A percentile compares a stretch with the other conserved stretches of the same genome.
Evolutionary conservation across 2,329 filamentous ascomycete species (phyloP).

Genomic region (Alternaria arborescens): DNA sequence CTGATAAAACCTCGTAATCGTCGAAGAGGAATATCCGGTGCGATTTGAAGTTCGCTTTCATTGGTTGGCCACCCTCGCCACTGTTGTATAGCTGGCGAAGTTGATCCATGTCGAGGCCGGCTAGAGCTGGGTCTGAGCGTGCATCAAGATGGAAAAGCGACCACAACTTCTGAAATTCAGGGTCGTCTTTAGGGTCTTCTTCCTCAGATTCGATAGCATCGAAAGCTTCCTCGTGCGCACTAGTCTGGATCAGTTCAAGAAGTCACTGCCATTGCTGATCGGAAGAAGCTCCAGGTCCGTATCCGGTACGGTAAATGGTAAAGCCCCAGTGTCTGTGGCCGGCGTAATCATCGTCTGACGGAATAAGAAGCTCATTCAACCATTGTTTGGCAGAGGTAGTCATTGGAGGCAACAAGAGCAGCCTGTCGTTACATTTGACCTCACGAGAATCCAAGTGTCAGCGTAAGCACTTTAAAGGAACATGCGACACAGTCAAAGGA

Average conservation of each 20-base stretch:
- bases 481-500: neutral
- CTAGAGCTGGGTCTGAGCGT: constrained; percentile 20
- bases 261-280: constrained; percentile 24
- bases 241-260: constrained; percentile 17
- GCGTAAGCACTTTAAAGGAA: neutral
- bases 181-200: neutral
- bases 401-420: too few species aligned
- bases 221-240: constrained; percentile 2
- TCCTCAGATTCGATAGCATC: neutral
- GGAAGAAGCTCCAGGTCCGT: constrained; percentile 11
- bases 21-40: constrained; percentile 9
- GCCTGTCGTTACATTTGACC: fast-evolving
- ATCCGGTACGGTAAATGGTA: constrained; percentile 18
- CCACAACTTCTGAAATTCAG: constrained; percentile 15
- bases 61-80: constrained; percentile 17
- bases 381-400: fast-evolving
- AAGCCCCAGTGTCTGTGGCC: too few species aligned
- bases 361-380: too few species aligned
- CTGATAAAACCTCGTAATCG: constrained; percentile 17
- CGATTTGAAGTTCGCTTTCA: constrained; percentile 13
- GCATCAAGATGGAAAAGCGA: constrained; percentile 25
- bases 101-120: constrained; percentile 19
- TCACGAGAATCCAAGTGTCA: fast-evolving
- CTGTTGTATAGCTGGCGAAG: constrained; percentile 23
- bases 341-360: too few species aligned